Conservation (phyloP, 2,329 filamentous ascomycete genomes). For the Sporothrix protearum region DNA sequence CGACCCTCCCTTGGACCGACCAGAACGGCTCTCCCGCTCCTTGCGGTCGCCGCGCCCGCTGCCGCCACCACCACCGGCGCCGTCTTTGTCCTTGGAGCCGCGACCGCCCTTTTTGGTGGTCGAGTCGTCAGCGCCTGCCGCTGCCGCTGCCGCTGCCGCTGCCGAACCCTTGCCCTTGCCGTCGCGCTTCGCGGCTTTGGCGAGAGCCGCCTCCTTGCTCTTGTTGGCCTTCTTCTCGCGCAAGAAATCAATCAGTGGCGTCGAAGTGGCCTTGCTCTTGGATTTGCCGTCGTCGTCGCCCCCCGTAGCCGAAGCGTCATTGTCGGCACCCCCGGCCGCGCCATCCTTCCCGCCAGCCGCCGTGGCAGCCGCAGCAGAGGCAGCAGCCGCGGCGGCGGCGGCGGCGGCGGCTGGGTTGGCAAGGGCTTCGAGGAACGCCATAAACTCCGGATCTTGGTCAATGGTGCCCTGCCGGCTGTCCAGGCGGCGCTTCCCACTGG, state of each 20-base stretch:
- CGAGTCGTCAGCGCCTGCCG: conserved; percentile 19
- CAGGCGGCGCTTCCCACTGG: conserved; percentile 67
- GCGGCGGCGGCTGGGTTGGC: conserved; percentile 60
- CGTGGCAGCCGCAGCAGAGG: conserved; percentile 33
- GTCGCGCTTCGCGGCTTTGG: conserved; percentile 52
- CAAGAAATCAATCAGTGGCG: conserved; percentile 83
- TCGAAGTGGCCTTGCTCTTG: conserved; percentile 67
- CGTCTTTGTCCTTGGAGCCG: conserved; percentile 32
- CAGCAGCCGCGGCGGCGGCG: no score
- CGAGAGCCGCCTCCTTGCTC: conserved; percentile 53
- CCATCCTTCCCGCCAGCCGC: conserved; percentile 13
- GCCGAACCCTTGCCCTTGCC: conserved; percentile 45
- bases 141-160: conserved; percentile 45
- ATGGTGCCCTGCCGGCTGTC: conserved; percentile 91
- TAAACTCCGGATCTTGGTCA: conserved; percentile 93
- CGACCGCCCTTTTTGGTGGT: conserved; percentile 32
- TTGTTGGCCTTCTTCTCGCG: conserved; percentile 87
- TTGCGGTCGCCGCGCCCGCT: conserved; percentile 40
- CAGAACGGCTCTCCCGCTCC: conserved; percentile 52
- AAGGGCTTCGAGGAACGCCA: conserved; percentile 82
- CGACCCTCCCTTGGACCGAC: conserved; percentile 34
- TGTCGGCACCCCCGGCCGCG: neutral
- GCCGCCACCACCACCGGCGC: neutral
- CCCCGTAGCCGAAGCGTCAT: neutral
- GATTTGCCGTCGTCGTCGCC: conserved; percentile 49